Conservation (phyloP, 208 protist species). For the Trypanosoma boissoni region DNA sequence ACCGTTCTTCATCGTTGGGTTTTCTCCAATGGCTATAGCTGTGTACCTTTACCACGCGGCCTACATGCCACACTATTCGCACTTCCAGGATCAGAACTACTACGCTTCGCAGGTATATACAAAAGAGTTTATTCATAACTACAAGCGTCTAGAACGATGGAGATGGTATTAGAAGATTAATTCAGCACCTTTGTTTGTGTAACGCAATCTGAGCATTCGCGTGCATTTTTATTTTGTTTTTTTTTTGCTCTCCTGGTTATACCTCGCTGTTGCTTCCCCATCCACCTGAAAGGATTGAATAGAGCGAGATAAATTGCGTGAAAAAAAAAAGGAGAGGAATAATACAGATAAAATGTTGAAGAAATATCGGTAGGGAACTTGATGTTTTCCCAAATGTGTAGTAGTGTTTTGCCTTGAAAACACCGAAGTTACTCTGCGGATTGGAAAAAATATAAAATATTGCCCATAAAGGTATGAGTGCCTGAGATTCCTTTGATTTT, state of each 20-base stretch:
- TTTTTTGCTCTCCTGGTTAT: neutral
- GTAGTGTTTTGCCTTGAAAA: no score
- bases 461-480: no score
- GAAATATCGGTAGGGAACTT: no score
- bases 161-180: constrained; percentile 68
- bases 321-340: neutral
- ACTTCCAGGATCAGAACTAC: constrained; percentile 92
- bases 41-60: constrained; percentile 85
- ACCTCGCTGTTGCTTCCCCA: no score
- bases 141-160: constrained; percentile 89
- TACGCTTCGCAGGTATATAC: constrained; percentile 87
- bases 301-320: no score
- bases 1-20: constrained; percentile 76
- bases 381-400: no score
- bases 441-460: no score
- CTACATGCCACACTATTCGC: constrained; percentile 90
- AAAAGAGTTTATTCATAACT: constrained; percentile 92
- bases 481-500: no score
- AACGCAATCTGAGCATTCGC: neutral
- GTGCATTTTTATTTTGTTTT: constrained; percentile 4
- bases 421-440: no score
- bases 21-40: constrained; percentile 74
- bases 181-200: neutral
- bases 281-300: no score
- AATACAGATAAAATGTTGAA: no score